phyloP scores from a whole-genome alignment of 2,329 filamentous ascomycete genomes.

The Verticillium nonalfalfae region DNA sequence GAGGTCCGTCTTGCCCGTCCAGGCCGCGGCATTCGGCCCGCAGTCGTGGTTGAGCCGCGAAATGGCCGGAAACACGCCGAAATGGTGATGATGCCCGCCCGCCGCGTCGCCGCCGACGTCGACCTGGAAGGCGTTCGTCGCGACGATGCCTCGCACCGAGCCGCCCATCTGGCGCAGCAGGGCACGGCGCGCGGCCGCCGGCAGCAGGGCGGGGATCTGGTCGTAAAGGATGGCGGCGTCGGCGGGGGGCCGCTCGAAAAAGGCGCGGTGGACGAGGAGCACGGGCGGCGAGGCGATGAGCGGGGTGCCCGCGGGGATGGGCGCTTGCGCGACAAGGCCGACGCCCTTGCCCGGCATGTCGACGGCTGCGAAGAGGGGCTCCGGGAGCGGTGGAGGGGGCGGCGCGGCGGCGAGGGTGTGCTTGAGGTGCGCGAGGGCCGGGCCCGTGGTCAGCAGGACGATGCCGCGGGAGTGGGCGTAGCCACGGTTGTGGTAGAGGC shows the following conservation, averaged over 20 bases:
- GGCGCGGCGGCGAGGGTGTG: not conserved
- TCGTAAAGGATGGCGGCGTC: not conserved
- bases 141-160: constrained; percentile 1
- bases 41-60: constrained; percentile 39
- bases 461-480: constrained; percentile 31
- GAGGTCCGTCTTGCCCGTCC: constrained; percentile 27
- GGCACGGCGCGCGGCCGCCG: constrained; percentile 1
- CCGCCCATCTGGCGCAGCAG: constrained; percentile 7
- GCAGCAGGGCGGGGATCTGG: constrained; percentile 1
- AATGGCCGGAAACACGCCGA: constrained; percentile 11
- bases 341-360: constrained; percentile 16
- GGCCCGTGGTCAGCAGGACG: constrained; percentile 27
- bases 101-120: constrained; percentile 4
- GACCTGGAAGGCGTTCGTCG: constrained; percentile 13
- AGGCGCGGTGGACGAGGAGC: constrained; percentile 10
- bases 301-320: constrained; percentile 12
- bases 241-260: constrained; percentile 7
- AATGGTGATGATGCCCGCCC: constrained; percentile 8
- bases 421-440: constrained; percentile 7
- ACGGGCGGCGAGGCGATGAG: constrained; percentile 9
- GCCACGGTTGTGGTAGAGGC: constrained; percentile 25
- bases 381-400: constrained; percentile 1
- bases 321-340: constrained; percentile 17
- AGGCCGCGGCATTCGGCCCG: constrained; percentile 35
- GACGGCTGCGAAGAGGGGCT: constrained; percentile 11